Base-by-base conservation (phyloP, 371 early-diverging fungal genomes). In the Smittium mucronatum region DNA sequence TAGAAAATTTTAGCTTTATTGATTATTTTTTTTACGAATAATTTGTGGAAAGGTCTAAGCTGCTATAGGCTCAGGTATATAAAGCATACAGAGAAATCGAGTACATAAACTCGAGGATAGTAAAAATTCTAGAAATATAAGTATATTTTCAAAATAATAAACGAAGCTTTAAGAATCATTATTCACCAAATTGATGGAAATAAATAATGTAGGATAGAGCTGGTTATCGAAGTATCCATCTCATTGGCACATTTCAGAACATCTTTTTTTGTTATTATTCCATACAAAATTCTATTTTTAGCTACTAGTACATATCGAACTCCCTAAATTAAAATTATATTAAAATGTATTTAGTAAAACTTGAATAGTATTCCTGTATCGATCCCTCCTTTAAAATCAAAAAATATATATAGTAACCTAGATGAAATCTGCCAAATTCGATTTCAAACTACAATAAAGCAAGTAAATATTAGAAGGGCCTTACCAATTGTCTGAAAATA, bases 401-500 rank as follows among this genome's bases (percentile, higher is more conserved):
- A 8, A 68, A 5, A 34, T 30, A 5, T 66, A 28, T 21, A 28
- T 34, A 36, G 2, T 26, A 25, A 47, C 30, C 47, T 28, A 60
- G 28, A 47, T 66, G 34, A 32, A 66, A 35, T 2, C 34, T 30
- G 28, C 32, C 33, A 29, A 21, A 60, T 15, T n/a, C 71, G 5
- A n/a, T 26, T 71, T 69, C 35, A 32, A 11, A 57, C 5, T 8
- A 58, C 58, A 11, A 25, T 69, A 2, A n/a, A n/a, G n/a, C n/a
- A n/a, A n/a, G 47, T 8, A 47, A 47, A 47, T 47, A 34, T 59
- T 28, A 61, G 58, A 1, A 67, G 57, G 2, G 68, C 25, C 64
- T 72, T 69, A 68, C 94, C 34, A 95, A 75, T 75, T 94, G 91
- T 63, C 86, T 83, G 77, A 95, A 94, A 67, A 91, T 76, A 67